A percentile compares a stretch with the other conserved stretches of the same genome.
Evolutionary conservation across 164 flowering plant species (phyloP).

Genomic region (Dillenia turbinata): DNA sequence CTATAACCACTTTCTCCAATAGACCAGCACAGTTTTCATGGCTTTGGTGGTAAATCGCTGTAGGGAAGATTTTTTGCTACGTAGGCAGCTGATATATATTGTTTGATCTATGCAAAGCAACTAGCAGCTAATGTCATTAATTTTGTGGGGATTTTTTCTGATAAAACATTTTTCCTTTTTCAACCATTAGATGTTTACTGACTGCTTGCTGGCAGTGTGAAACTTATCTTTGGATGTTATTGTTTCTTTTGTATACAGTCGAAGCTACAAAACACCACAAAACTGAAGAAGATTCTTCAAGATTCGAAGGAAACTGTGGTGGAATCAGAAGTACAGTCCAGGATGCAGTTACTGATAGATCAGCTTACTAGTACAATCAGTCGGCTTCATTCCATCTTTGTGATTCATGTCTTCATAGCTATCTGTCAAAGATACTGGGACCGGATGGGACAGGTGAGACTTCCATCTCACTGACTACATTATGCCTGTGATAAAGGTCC

Average conservation of each 20-base stretch:
- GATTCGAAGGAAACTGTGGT: conserved; percentile 69
- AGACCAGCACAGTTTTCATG: no score
- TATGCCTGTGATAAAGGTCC: no score
- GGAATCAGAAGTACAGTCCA: conserved; percentile 66
- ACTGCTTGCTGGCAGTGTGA: no score
- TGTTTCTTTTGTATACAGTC: conserved; percentile 38
- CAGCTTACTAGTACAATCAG: conserved; percentile 58
- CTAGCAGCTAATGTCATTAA: no score
- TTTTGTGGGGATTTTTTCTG: no score
- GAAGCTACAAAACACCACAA: conserved; percentile 62
- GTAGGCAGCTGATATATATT: no score
- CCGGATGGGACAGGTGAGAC: conserved; percentile 73
- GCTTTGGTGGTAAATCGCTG: no score
- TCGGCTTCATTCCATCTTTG: conserved; percentile 72
- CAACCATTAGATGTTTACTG: no score
- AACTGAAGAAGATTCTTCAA: conserved; percentile 79
- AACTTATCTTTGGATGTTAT: not conserved
- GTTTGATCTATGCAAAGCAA: no score
- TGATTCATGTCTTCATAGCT: conserved; percentile 67
- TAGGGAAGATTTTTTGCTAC: no score
- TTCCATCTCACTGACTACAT: not conserved
- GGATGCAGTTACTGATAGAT: conserved; percentile 83
- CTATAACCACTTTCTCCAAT: no score
- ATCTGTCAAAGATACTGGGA: conserved; percentile 90
- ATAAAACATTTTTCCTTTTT: no score